phyloP scores from a whole-genome alignment of 2,329 filamentous ascomycete species.

The Lecanoromycetidae sp. region DNA sequence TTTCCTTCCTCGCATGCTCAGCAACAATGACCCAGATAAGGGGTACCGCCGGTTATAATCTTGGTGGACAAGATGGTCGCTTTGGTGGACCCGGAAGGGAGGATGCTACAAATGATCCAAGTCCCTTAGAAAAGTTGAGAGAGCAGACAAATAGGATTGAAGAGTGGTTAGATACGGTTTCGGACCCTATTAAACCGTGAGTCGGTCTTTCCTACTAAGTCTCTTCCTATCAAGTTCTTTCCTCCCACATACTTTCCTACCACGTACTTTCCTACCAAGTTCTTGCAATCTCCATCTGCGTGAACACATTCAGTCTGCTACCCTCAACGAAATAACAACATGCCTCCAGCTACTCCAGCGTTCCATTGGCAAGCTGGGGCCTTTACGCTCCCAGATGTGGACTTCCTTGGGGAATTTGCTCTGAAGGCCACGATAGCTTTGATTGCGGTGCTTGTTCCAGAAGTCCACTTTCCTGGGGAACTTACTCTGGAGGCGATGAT shows the following conservation, averaged over 20 bases:
- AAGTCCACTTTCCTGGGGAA: background rate
- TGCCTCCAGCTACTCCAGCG: no score
- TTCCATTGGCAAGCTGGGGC: no score
- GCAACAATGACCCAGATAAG: constrained; percentile 40
- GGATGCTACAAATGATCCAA: constrained; percentile 55
- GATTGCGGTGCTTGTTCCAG: background rate
- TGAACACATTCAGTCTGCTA: no score
- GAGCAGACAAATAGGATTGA: constrained; percentile 98
- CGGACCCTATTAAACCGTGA: constrained; percentile 91
- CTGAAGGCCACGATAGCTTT: no score
- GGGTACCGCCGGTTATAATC: constrained; percentile 69
- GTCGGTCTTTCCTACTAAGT: constrained; percentile 29
- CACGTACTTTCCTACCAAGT: no score
- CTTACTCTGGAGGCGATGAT: no score
- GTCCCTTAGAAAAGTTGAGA: constrained; percentile 75
- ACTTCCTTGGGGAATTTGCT: no score
- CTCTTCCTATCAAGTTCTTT: no score
- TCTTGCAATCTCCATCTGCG: no score
- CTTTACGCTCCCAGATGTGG: no score
- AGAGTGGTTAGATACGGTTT: constrained; percentile 73
- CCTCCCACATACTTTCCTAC: no score
- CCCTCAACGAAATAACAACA: no score
- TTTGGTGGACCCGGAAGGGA: constrained; percentile 51
- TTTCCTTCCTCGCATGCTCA: constrained; percentile 4
- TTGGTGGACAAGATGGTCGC: constrained; percentile 55